Percentiles rank a stretch among this genome's conserved stretches.
Conservation (phyloP, 345 rosid species). For the Ailanthus altissimus region DNA sequence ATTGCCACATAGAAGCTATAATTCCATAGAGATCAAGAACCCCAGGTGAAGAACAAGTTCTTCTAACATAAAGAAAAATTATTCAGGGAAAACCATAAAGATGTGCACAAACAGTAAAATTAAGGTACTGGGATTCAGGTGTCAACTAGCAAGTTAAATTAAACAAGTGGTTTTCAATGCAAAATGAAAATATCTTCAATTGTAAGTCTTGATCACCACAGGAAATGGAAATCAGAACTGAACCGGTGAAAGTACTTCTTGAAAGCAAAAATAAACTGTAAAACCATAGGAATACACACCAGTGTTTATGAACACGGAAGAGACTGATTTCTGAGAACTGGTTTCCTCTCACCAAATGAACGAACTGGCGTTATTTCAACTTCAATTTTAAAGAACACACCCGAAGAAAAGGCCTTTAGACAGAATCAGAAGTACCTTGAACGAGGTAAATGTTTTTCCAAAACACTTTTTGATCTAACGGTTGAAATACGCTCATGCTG, state of each 20-base stretch:
- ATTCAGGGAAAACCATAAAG: background rate
- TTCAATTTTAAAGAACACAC: background rate
- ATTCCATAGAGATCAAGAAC: background rate
- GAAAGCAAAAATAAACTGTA: background rate
- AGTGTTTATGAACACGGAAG: background rate
- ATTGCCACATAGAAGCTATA: background rate
- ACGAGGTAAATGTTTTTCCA: too few relatives aligned
- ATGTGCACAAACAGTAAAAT: background rate
- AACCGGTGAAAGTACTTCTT: background rate
- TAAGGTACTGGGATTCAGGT: background rate
- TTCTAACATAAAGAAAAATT: background rate
- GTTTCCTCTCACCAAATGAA: conserved; percentile 5
- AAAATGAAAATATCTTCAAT: background rate
- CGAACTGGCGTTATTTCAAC: background rate
- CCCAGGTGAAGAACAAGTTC: background rate
- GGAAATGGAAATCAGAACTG: background rate
- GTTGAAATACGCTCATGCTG: background rate
- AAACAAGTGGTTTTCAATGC: background rate
- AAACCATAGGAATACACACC: conserved; percentile 1
- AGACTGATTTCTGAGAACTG: background rate
- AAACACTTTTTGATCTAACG: conserved; percentile 21
- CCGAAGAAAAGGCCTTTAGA: background rate
- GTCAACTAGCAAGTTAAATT: background rate
- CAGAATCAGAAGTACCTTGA: too few relatives aligned
- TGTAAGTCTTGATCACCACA: background rate